Conservation (phyloP, 2,329 filamentous ascomycete genomes). For the Orbilia javanica region DNA sequence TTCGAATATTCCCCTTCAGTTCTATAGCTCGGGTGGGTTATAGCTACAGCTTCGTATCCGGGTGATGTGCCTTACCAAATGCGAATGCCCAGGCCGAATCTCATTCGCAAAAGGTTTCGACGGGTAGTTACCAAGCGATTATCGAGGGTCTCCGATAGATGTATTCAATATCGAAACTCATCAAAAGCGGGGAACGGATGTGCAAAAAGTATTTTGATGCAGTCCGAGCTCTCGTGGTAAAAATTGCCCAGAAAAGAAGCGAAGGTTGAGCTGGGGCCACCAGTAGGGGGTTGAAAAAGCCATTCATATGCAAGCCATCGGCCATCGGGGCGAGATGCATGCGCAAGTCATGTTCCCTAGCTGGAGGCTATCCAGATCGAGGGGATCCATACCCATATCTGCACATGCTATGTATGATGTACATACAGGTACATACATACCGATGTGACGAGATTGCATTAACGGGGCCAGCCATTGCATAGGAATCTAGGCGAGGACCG, state of each 20-base stretch:
- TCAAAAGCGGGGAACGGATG: conserved; percentile 9
- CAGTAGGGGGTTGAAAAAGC: not conserved
- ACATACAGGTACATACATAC: too few relatives aligned
- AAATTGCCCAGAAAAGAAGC: conserved; percentile 34
- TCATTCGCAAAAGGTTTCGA: conserved; percentile 20
- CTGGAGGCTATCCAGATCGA: conserved; percentile 5
- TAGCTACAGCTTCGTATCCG: conserved; percentile 25
- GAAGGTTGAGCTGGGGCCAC: conserved; percentile 5
- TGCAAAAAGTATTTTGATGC: not conserved
- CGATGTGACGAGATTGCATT: not conserved
- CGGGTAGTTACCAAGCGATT: conserved; percentile 1
- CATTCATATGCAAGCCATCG: conserved; percentile 13
- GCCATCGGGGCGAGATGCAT: conserved; percentile 25
- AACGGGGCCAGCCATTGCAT: not conserved
- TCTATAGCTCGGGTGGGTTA: not conserved
- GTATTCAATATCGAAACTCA: conserved; percentile 12
- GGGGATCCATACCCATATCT: not conserved
- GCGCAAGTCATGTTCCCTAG: not conserved
- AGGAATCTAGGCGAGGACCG: conserved; percentile 5
- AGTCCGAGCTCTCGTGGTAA: conserved; percentile 9
- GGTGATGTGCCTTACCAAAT: conserved; percentile 21
- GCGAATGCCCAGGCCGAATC: conserved; percentile 12
- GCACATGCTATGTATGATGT: not conserved
- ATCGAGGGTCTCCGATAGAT: conserved; percentile 19
- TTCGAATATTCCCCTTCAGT: not conserved